These are phyloP conservation scores for Colletotrichum horii DNA, from an alignment of 2,329 filamentous ascomycete genomes.

Conservation along the genomic window DNA sequence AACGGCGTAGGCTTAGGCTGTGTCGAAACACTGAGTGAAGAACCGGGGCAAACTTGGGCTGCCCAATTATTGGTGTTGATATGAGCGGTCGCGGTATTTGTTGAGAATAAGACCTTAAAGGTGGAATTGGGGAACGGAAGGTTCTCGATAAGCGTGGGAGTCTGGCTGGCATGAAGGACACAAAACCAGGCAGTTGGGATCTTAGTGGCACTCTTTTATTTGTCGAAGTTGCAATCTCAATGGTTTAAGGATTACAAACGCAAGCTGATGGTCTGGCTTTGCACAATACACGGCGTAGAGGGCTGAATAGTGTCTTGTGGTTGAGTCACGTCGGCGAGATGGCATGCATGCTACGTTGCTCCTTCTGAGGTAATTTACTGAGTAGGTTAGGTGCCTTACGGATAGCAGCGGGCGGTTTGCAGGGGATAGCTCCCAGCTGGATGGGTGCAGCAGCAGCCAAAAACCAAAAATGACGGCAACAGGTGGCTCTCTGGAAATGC, in stretches of 20 bases:
- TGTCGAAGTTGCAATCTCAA: not conserved
- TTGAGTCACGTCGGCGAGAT: conserved; percentile 17
- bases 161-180: conserved; percentile 17
- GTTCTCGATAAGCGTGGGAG: conserved; percentile 17
- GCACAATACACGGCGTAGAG: not conserved
- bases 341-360: conserved; percentile 9
- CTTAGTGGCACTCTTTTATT: not conserved
- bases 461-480: not conserved
- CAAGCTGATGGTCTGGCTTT: not conserved
- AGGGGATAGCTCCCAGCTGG: not conserved
- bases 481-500: not conserved
- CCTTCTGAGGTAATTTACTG: not conserved
- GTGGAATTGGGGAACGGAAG: not conserved
- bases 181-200: not conserved
- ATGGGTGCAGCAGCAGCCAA: not conserved
- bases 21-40: not conserved
- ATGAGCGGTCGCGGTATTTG: not conserved
- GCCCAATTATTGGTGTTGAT: not conserved
- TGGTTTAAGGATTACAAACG: not conserved
- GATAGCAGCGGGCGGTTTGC: not conserved
- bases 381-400: not conserved
- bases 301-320: not conserved
- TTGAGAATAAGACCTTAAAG: not conserved
- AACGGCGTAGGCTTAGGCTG: not conserved
- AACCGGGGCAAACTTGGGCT: not conserved